Conservation (phyloP, 2,329 filamentous ascomycete genomes). For the Blastomyces emzantsi region DNA sequence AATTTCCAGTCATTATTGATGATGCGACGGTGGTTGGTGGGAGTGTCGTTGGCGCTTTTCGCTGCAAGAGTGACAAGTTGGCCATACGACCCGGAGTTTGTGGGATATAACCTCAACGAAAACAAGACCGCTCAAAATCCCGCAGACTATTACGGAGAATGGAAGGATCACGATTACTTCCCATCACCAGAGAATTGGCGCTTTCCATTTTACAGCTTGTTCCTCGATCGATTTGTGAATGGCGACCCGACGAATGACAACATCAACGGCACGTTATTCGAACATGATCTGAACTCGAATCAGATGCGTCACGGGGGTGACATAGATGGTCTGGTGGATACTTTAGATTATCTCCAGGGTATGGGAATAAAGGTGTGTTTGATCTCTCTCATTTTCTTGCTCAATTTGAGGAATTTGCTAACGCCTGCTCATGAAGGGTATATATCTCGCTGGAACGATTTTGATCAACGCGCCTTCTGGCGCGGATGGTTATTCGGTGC, state of each 20-base stretch:
- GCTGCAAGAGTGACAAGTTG: constrained; percentile 23
- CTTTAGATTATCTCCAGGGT: constrained; percentile 55
- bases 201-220: constrained; percentile 57
- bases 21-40: constrained; percentile 27
- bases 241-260: constrained; percentile 57
- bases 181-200: constrained; percentile 55
- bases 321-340: constrained; percentile 48
- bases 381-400: neutral
- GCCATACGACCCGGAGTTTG: constrained; percentile 44
- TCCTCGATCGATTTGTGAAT: constrained; percentile 56
- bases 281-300: constrained; percentile 52
- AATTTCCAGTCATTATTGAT: constrained; percentile 9
- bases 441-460: constrained; percentile 56
- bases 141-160: constrained; percentile 50
- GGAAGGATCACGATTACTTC: constrained; percentile 45
- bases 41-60: constrained; percentile 24
- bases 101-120: constrained; percentile 52
- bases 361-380: constrained; percentile 51
- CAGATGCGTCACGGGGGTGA: constrained; percentile 58
- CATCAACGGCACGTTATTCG: constrained; percentile 51
- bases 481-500: constrained; percentile 50
- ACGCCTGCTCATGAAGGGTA: constrained; percentile 33
- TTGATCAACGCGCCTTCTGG: constrained; percentile 58
- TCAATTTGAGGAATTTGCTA: neutral
- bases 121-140: constrained; percentile 49